Conservation (phyloP, 1,139 yeast species). For the Diutina mesorugosa region DNA sequence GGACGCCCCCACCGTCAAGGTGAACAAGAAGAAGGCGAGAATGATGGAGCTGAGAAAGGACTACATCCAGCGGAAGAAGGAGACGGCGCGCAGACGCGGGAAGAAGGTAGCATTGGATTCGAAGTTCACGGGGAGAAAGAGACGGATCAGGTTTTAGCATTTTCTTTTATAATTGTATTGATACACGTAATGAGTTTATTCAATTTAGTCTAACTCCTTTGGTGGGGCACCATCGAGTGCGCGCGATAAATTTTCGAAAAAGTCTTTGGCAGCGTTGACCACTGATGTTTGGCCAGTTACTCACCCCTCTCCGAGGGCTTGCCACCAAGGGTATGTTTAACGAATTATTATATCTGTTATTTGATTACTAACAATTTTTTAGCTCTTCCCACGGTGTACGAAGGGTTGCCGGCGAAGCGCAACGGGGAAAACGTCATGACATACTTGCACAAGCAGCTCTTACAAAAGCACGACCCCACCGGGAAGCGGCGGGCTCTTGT, state of each 20-base stretch:
- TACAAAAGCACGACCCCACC: constrained; percentile 52
- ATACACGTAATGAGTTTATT: no score
- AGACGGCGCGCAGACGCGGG: constrained; percentile 84
- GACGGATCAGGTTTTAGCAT: constrained; percentile 68
- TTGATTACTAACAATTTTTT: not conserved
- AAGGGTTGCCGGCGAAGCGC: constrained; percentile 39
- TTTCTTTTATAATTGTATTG: not conserved
- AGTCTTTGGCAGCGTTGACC: not conserved
- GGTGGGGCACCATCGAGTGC: not conserved
- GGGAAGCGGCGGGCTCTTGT: constrained; percentile 63
- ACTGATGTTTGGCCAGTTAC: not conserved
- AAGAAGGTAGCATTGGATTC: constrained; percentile 81
- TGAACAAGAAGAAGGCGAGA: constrained; percentile 39
- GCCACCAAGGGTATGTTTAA: not conserved
- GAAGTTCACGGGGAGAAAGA: constrained; percentile 85
- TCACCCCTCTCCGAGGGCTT: constrained; percentile 1
- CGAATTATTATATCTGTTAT: not conserved
- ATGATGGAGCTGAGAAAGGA: constrained; percentile 66
- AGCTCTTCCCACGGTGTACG: constrained; percentile 21
- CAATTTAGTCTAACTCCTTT: not conserved
- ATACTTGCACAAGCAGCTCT: constrained; percentile 36
- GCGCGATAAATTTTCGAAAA: not conserved
- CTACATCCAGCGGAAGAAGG: constrained; percentile 84
- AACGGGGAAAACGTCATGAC: constrained; percentile 37
- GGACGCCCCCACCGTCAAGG: constrained; percentile 41